A percentile compares a stretch with the other conserved stretches of the same genome.
Evolutionary conservation across 805 yeast species (phyloP).

Genomic region (Teunomyces lycoperdinae): DNA sequence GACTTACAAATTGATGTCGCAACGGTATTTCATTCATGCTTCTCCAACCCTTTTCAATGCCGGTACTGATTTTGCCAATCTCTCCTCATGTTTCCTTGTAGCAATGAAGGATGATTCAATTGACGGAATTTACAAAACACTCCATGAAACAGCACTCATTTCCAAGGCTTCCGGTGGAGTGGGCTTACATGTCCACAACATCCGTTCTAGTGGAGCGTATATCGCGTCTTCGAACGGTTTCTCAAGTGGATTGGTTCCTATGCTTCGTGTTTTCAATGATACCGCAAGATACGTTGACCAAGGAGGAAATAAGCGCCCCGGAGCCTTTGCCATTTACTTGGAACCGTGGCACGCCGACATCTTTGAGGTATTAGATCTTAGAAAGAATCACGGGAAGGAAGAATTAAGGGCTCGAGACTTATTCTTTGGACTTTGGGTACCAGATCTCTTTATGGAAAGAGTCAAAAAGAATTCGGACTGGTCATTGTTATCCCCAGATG

Average conservation of each 20-base stretch:
- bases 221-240: slow-evolving; percentile 92
- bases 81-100: slow-evolving; percentile 89
- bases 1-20: slow-evolving; percentile 85
- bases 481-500: slow-evolving; percentile 88
- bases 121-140: slow-evolving; percentile 89
- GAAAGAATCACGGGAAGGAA: slow-evolving; percentile 94
- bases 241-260: slow-evolving; percentile 92
- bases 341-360: slow-evolving; percentile 98
- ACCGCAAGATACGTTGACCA: slow-evolving; percentile 97
- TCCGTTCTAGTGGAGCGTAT: slow-evolving; percentile 81
- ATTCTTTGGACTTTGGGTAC: slow-evolving; percentile 91
- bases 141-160: slow-evolving; percentile 83
- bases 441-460: slow-evolving; percentile 90
- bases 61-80: slow-evolving; percentile 79
- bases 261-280: slow-evolving; percentile 91
- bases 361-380: slow-evolving; percentile 78
- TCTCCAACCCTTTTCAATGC: slow-evolving; percentile 94
- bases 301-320: slow-evolving; percentile 98
- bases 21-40: slow-evolving; percentile 86
- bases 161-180: slow-evolving; percentile 96
- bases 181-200: slow-evolving; percentile 85
- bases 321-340: slow-evolving; percentile 89
- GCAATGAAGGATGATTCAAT: slow-evolving; percentile 94
- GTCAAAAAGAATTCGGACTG: slow-evolving; percentile 78
- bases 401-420: slow-evolving; percentile 91